Conservation (phyloP, 345 rosid species). For the Pistacia vera region DNA sequence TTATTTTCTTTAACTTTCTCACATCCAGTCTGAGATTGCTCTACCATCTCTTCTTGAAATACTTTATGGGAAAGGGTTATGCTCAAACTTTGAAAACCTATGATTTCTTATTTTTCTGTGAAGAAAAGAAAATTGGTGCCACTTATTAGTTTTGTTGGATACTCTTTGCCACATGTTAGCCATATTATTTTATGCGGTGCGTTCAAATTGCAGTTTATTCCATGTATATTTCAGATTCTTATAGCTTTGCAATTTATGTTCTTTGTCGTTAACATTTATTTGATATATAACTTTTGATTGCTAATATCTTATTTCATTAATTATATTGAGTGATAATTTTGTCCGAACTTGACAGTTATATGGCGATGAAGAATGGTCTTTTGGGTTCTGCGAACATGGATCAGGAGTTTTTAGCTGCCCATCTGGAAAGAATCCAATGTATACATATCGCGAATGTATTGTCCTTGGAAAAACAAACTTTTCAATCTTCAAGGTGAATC, state of each 20-base stretch:
- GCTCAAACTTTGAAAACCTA: not conserved
- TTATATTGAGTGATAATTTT: conserved; percentile 21
- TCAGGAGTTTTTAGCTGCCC: conserved; percentile 93
- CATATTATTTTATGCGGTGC: not conserved
- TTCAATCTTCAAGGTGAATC: conserved; percentile 68
- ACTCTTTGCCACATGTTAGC: not conserved
- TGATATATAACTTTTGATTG: not conserved
- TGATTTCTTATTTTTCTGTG: too few relatives aligned
- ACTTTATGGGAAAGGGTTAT: not conserved
- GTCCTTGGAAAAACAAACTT: conserved; percentile 70
- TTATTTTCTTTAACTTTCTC: not conserved
- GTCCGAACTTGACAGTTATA: conserved; percentile 49
- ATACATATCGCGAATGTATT: conserved; percentile 76
- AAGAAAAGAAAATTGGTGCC: too few relatives aligned
- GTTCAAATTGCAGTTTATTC: too few relatives aligned
- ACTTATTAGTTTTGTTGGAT: not conserved
- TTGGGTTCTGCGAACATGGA: conserved; percentile 90
- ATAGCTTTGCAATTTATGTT: not conserved
- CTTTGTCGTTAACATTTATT: not conserved
- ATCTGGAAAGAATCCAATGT: conserved; percentile 83
- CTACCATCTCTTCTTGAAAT: not conserved
- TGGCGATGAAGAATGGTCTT: conserved; percentile 97
- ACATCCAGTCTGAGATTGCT: not conserved
- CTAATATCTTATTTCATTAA: not conserved
- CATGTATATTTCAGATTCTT: too few relatives aligned